Evolutionary conservation across 306 rosid species (phyloP).

Genomic region (Carpinus viminea): DNA sequence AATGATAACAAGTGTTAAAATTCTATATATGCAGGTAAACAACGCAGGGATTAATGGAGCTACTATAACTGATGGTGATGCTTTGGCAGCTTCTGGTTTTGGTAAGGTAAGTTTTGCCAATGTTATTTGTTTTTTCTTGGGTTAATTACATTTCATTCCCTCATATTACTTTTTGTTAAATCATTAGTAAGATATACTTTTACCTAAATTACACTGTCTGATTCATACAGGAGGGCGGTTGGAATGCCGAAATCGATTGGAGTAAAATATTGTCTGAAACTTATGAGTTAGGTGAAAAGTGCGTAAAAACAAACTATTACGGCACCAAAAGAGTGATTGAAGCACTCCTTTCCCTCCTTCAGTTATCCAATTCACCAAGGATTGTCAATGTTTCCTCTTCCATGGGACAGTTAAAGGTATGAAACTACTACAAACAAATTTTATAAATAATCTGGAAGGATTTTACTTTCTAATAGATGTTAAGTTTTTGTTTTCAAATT

Average conservation of each 20-base stretch:
- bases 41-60: neutral
- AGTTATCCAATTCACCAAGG: constrained; percentile 4
- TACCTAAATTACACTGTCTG: neutral
- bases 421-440: neutral
- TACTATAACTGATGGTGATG: neutral
- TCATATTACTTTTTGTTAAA: neutral
- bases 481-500: neutral
- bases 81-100: neutral
- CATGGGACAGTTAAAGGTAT: neutral
- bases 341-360: constrained; percentile 5
- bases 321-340: constrained; percentile 5
- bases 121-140: neutral
- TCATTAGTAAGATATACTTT: too few relatives aligned
- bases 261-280: neutral
- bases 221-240: neutral
- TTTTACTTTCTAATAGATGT: too few relatives aligned
- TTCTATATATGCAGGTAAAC: neutral
- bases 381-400: constrained; percentile 17
- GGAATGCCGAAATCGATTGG: neutral
- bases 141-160: neutral
- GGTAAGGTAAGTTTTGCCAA: neutral
- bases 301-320: constrained; percentile 14
- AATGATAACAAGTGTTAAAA: neutral
- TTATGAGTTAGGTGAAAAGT: constrained; percentile 8
- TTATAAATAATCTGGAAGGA: too few relatives aligned